A percentile compares a stretch with the other conserved stretches of the same genome.
Conservation (phyloP, 2,329 filamentous ascomycete species). For the Magnaporthiopsis rhizophila region DNA sequence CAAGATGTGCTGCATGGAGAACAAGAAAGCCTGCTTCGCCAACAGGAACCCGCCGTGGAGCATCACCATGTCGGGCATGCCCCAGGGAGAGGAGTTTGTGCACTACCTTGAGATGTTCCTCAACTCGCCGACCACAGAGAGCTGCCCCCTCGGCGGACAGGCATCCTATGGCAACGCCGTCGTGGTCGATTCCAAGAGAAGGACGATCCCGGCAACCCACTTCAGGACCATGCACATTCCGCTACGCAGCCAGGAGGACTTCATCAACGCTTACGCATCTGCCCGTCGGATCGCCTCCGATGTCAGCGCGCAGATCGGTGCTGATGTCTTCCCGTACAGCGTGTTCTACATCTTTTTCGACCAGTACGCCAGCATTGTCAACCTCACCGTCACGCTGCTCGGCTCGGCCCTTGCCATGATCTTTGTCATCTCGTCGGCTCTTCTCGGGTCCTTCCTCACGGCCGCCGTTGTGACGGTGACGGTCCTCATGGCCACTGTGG, state of each 20-base stretch:
- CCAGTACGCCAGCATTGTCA: constrained; percentile 82
- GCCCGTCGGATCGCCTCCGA: constrained; percentile 80
- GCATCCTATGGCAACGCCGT: constrained; percentile 82
- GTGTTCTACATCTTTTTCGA: constrained; percentile 99
- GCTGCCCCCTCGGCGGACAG: constrained; percentile 81
- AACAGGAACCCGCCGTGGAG: constrained; percentile 78
- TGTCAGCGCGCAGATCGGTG: constrained; percentile 61
- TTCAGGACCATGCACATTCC: constrained; percentile 89
- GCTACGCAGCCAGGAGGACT: constrained; percentile 80
- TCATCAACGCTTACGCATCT: constrained; percentile 82
- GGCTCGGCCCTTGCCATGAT: constrained; percentile 81
- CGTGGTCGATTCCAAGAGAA: constrained; percentile 58
- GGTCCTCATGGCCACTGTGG: constrained; percentile 86
- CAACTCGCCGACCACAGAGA: constrained; percentile 66
- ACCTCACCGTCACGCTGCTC: constrained; percentile 70
- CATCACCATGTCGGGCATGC: constrained; percentile 83
- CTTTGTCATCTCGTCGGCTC: constrained; percentile 66
- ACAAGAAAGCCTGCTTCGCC: constrained; percentile 68
- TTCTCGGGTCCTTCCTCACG: constrained; percentile 78
- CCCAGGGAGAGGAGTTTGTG: constrained; percentile 84
- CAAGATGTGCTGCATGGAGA: constrained; percentile 64
- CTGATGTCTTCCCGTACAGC: constrained; percentile 91
- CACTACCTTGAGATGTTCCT: constrained; percentile 81
- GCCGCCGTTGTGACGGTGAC: constrained; percentile 76
- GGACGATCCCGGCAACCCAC: constrained; percentile 71